Conservation (phyloP, 805 yeast genomes). For the Ogataea zsoltii region DNA sequence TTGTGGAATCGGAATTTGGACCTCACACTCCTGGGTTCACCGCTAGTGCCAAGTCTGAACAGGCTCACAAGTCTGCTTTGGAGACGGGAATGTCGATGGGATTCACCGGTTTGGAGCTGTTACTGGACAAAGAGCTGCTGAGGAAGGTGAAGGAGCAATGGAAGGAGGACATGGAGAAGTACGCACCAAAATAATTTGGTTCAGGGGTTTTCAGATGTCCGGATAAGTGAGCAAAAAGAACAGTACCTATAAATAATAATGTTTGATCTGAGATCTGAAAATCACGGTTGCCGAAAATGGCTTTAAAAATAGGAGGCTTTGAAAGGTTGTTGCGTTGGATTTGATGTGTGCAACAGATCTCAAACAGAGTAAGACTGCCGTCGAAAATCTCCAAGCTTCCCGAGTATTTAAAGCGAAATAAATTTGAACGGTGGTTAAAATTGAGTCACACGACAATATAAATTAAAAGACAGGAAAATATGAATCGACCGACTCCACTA, state of each 20-base stretch:
- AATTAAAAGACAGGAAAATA: no score
- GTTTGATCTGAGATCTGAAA: neutral
- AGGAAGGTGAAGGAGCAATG: constrained; percentile 13
- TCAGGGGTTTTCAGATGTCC: neutral
- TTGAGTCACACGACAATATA: no score
- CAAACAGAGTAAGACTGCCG: no score
- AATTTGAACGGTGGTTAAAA: no score
- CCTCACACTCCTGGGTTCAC: constrained; percentile 27
- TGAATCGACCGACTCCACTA: no score
- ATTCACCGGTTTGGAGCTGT: constrained; percentile 21
- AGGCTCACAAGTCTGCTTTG: constrained; percentile 19
- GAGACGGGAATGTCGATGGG: constrained; percentile 23
- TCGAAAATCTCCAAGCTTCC: neutral
- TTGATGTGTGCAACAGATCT: no score
- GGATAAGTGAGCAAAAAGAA: neutral
- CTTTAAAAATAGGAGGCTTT: no score
- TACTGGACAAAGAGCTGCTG: constrained; percentile 16
- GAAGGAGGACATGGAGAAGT: constrained; percentile 17
- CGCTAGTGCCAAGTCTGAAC: constrained; percentile 15
- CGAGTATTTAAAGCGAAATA: no score
- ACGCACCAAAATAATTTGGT: constrained; percentile 7
- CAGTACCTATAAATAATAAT: neutral
- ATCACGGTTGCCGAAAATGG: no score
- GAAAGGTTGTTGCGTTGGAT: no score
- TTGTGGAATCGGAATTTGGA: constrained; percentile 20